Percentiles rank a stretch among this genome's conserved stretches.
Evolutionary conservation across 345 rosid genomes (phyloP).

Genomic region (Bretschneidera sinensis): DNA sequence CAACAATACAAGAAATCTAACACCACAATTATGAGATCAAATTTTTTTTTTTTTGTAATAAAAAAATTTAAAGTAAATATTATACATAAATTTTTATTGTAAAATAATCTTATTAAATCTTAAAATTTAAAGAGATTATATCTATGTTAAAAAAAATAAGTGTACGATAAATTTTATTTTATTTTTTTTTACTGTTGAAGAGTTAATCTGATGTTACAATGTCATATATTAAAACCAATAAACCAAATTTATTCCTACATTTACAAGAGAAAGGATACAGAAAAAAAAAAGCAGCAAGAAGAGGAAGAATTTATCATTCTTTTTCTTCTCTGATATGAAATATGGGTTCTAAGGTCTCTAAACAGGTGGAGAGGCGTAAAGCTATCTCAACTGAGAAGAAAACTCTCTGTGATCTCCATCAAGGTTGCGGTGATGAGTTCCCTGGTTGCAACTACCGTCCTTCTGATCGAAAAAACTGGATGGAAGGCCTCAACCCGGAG

Average conservation of each 20-base stretch:
- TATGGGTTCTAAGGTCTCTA: constrained; percentile 76
- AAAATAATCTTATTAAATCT: no score
- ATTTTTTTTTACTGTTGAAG: no score
- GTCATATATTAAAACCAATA: constrained; percentile 9
- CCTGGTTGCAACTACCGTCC: constrained; percentile 67
- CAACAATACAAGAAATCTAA: no score
- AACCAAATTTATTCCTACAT: not conserved
- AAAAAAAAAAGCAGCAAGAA: not conserved
- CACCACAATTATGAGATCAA: no score
- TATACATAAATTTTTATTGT: no score
- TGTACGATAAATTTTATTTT: no score
- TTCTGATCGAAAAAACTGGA: constrained; percentile 72
- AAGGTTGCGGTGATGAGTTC: constrained; percentile 39
- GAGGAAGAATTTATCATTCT: not conserved
- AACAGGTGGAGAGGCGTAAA: constrained; percentile 45
- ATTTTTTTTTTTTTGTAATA: no score
- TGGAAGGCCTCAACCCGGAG: constrained; percentile 49
- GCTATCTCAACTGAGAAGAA: constrained; percentile 49
- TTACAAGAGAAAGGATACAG: not conserved
- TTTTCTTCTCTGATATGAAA: not conserved
- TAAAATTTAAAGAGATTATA: no score
- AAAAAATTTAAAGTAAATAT: no score
- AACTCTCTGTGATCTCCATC: constrained; percentile 40
- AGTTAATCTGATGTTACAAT: constrained; percentile 10
- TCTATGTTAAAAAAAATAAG: no score